Evolutionary conservation across 192 early-diverging fungal genomes (phyloP).

Genomic region (Martensiomyces pterosporus): DNA sequence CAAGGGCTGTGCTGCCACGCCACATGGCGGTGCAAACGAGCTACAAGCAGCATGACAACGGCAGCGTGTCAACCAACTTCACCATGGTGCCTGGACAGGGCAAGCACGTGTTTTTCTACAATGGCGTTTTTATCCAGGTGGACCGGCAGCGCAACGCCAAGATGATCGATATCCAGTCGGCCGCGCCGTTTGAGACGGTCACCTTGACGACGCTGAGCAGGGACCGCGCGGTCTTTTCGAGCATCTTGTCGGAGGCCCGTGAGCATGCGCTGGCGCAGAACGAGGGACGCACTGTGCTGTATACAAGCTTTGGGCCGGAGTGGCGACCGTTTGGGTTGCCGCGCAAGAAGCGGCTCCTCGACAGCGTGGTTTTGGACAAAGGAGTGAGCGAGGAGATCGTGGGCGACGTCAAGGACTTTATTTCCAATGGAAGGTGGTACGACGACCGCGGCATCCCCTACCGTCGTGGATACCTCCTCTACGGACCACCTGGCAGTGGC

Average conservation of each 20-base stretch:
- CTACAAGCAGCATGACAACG: conserved; percentile 87
- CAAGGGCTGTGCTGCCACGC: conserved; percentile 52
- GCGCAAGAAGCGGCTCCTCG: conserved; percentile 65
- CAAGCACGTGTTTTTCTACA: conserved; percentile 79
- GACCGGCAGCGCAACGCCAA: conserved; percentile 78
- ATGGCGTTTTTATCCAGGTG: conserved; percentile 76
- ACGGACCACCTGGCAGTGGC: conserved; percentile 86
- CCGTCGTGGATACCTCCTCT: conserved; percentile 80
- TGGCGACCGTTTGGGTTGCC: conserved; percentile 97
- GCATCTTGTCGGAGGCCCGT: conserved; percentile 79
- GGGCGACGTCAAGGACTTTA: conserved; percentile 68
- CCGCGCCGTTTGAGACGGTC: conserved; percentile 91
- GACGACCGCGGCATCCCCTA: conserved; percentile 85
- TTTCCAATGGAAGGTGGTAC: conserved; percentile 79
- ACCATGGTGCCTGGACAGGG: conserved; percentile 90
- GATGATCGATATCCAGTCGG: conserved; percentile 89
- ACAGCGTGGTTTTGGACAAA: conserved; percentile 70
- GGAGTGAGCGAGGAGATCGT: conserved; percentile 65
- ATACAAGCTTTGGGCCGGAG: conserved; percentile 91
- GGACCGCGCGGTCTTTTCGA: conserved; percentile 71
- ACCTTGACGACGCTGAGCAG: conserved; percentile 84
- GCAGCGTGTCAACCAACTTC: conserved; percentile 78
- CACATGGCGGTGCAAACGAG: conserved; percentile 84
- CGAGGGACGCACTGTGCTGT: conserved; percentile 94
- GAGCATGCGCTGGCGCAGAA: conserved; percentile 77